A percentile compares a stretch with the other conserved stretches of the same genome.
phyloP scores from a whole-genome alignment of 2,329 filamentous ascomycete genomes.

The Dendrostoma leiphaemia region DNA sequence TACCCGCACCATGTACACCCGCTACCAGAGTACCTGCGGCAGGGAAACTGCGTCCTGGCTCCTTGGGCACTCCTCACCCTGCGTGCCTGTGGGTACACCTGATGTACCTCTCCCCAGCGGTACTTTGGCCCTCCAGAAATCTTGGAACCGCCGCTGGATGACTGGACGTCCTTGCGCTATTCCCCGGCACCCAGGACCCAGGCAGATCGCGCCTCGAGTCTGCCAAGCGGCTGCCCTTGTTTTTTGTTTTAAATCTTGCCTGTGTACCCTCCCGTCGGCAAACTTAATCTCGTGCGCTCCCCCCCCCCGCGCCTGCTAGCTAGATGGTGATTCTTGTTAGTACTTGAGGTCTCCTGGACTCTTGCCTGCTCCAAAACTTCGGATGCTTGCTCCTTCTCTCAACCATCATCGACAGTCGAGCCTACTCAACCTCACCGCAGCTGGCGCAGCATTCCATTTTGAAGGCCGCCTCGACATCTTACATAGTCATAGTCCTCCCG shows the following conservation, averaged over 20 bases:
- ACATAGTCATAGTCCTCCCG: background rate
- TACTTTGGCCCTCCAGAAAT: background rate
- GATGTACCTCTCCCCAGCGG: constrained; percentile 1
- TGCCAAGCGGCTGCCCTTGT: constrained; percentile 13
- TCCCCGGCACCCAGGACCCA: constrained; percentile 9
- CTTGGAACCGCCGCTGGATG: background rate
- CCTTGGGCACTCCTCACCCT: background rate
- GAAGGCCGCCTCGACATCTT: no score
- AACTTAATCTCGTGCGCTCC: constrained; percentile 7
- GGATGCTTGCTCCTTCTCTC: background rate
- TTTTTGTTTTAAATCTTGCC: constrained; percentile 17
- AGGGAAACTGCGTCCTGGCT: background rate
- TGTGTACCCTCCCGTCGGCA: constrained; percentile 14
- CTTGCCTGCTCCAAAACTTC: background rate
- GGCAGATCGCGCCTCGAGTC: constrained; percentile 18
- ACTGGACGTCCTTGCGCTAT: constrained; percentile 3
- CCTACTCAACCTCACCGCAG: background rate
- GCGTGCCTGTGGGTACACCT: constrained; percentile 2
- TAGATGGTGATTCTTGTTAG: constrained; percentile 17
- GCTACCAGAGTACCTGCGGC: background rate
- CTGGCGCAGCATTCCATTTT: no score
- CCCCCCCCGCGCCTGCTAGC: constrained; percentile 1
- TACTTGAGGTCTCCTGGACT: constrained; percentile 6
- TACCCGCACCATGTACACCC: background rate
- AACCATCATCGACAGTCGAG: background rate